Percentiles rank a stretch among this genome's conserved stretches.
Evolutionary conservation across 345 rosid genomes (phyloP).

Genomic region (Ceriops decandra): DNA sequence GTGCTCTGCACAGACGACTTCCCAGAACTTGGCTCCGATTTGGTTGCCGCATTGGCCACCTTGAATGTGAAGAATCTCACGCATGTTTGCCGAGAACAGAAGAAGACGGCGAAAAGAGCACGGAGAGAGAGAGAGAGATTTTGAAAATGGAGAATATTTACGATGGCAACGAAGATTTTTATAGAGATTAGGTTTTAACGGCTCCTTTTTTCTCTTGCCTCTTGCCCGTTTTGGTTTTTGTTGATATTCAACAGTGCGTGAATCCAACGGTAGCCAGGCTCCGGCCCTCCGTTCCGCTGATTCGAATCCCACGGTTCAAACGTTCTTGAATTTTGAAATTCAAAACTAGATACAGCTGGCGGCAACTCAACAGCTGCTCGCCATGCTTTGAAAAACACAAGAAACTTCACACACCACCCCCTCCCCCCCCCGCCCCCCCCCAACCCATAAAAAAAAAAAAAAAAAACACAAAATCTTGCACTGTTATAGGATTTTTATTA

Average conservation of each 20-base stretch:
- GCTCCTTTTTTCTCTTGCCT: not conserved
- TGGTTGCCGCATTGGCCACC: slow-evolving; percentile 33
- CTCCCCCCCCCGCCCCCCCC: too few species aligned
- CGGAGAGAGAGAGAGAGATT: not conserved
- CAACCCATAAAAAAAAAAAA: too few species aligned
- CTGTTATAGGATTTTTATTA: too few species aligned
- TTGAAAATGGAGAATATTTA: not conserved
- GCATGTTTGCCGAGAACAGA: slow-evolving; percentile 8
- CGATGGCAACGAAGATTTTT: not conserved
- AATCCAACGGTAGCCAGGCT: not conserved
- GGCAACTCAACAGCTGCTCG: not conserved
- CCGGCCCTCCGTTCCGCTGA: not conserved
- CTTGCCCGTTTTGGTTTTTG: not conserved
- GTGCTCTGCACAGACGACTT: slow-evolving; percentile 27
- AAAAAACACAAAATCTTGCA: too few species aligned
- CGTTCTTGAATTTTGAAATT: slow-evolving; percentile 14
- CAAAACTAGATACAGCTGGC: slow-evolving; percentile 16
- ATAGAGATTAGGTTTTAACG: not conserved
- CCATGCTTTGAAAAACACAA: too few species aligned
- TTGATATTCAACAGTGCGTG: not conserved
- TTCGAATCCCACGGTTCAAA: slow-evolving; percentile 7
- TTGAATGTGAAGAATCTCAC: slow-evolving; percentile 31
- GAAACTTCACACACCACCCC: too few species aligned
- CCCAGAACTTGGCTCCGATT: slow-evolving; percentile 31
- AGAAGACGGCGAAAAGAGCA: not conserved